These are phyloP conservation scores for Chloris gayana DNA, from an alignment of 176 grass and related monocot species.

Conservation along the genomic window DNA sequence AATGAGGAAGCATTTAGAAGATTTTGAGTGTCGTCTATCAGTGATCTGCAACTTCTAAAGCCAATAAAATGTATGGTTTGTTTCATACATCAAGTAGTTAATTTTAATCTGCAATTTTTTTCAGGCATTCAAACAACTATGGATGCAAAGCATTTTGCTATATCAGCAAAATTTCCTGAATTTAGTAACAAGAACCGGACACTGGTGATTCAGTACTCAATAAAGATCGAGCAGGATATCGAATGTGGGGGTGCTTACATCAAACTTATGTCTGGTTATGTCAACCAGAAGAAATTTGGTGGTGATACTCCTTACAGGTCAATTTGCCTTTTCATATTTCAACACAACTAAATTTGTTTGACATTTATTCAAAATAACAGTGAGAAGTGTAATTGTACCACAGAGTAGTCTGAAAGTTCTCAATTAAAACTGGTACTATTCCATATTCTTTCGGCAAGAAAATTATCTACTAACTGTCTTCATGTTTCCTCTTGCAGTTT, in stretches of 20 bases:
- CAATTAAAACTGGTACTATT: not conserved
- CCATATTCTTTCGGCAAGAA: not conserved
- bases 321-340: slow-evolving; percentile 17
- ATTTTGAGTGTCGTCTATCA: not conserved
- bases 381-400: not conserved
- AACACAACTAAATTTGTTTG: not conserved
- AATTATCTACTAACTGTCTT: slow-evolving; percentile 29
- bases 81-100: slow-evolving; percentile 4
- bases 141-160: slow-evolving; percentile 77
- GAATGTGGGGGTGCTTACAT: slow-evolving; percentile 92
- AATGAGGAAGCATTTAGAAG: not conserved
- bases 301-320: slow-evolving; percentile 92
- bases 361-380: not conserved
- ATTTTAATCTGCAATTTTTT: slow-evolving; percentile 18
- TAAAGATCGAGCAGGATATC: slow-evolving; percentile 87
- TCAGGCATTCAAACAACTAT: slow-evolving; percentile 74
- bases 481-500: slow-evolving; percentile 63
- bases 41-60: not conserved
- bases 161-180: slow-evolving; percentile 84
- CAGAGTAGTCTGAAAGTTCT: not conserved
- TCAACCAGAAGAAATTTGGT: slow-evolving; percentile 93
- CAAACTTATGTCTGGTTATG: slow-evolving; percentile 88
- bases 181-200: slow-evolving; percentile 78
- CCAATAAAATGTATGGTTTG: slow-evolving; percentile 20
- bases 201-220: slow-evolving; percentile 78